Percentiles rank a stretch among this genome's conserved stretches.
Evolutionary conservation across 306 rosid genomes (phyloP).

Genomic region (Sindora glabra): DNA sequence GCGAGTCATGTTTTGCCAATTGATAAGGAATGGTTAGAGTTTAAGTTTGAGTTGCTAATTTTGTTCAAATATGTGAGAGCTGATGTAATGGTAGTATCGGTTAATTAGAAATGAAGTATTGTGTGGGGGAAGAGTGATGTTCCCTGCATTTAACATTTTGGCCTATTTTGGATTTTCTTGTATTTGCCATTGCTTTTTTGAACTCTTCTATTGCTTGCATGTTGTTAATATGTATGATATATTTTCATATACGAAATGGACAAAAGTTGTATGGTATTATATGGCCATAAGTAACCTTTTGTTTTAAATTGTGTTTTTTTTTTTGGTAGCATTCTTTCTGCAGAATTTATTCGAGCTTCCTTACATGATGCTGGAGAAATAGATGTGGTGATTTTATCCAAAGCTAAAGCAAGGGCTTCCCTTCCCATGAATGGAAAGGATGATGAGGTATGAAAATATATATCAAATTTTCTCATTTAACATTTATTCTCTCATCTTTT

Average conservation of each 20-base stretch:
- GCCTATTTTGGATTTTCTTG: background rate
- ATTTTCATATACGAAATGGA: background rate
- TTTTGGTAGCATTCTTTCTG: slow-evolving; percentile 93
- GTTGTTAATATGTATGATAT: background rate
- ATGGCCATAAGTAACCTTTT: slow-evolving; percentile 31
- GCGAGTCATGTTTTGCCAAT: no score
- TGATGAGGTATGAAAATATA: slow-evolving; percentile 53
- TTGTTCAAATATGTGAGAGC: no score
- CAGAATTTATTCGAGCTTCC: slow-evolving; percentile 83
- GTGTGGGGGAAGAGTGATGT: no score
- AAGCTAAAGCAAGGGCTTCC: slow-evolving; percentile 72
- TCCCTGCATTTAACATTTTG: no score
- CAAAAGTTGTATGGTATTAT: background rate
- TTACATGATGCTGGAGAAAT: slow-evolving; percentile 68
- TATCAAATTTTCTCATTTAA: background rate
- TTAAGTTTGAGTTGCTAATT: no score
- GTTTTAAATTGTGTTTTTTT: no score
- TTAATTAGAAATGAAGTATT: no score
- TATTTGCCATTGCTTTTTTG: background rate
- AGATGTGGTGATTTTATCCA: slow-evolving; percentile 61
- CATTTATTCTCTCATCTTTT: background rate
- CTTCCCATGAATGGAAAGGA: slow-evolving; percentile 63
- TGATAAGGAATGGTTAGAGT: no score
- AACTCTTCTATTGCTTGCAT: slow-evolving; percentile 4
- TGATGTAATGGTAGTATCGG: no score